phyloP scores from a whole-genome alignment of 805 yeast species.

The Nakazawaea pomicola region DNA sequence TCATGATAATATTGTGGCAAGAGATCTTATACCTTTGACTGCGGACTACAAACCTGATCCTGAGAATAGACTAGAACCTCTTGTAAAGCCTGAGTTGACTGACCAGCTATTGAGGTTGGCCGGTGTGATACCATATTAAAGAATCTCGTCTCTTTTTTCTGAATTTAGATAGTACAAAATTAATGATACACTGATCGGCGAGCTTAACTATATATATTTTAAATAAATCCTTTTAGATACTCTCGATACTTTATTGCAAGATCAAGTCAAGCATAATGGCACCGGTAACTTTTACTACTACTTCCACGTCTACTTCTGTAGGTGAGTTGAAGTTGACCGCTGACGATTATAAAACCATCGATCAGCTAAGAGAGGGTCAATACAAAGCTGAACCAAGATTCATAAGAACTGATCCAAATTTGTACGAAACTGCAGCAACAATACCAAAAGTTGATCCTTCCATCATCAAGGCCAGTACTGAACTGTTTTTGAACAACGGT shows the following conservation, averaged over 20 bases:
- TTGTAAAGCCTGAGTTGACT: constrained; percentile 20
- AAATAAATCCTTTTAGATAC: no score
- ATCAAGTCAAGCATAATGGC: no score
- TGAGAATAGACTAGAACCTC: constrained; percentile 21
- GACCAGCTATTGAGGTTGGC: constrained; percentile 14
- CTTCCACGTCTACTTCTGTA: no score
- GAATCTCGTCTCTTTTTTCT: no score
- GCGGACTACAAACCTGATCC: constrained; percentile 22
- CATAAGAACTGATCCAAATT: not conserved
- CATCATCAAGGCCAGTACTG: not conserved
- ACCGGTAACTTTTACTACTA: no score
- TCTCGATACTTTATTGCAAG: no score
- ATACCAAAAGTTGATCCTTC: constrained; percentile 7
- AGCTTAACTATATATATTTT: no score
- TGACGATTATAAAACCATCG: not conserved
- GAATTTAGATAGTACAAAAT: no score
- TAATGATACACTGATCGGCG: no score
- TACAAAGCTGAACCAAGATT: not conserved
- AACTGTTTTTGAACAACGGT: not conserved
- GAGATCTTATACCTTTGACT: constrained; percentile 14
- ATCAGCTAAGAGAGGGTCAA: not conserved
- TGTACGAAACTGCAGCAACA: not conserved
- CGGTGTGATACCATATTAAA: not conserved
- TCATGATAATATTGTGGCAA: constrained; percentile 22
- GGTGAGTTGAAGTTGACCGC: not conserved